A percentile compares a stretch with the other conserved stretches of the same genome.
These are phyloP conservation scores for Saturnispora zaruensis DNA, from an alignment of 805 yeast genomes.

Conservation along the genomic window DNA sequence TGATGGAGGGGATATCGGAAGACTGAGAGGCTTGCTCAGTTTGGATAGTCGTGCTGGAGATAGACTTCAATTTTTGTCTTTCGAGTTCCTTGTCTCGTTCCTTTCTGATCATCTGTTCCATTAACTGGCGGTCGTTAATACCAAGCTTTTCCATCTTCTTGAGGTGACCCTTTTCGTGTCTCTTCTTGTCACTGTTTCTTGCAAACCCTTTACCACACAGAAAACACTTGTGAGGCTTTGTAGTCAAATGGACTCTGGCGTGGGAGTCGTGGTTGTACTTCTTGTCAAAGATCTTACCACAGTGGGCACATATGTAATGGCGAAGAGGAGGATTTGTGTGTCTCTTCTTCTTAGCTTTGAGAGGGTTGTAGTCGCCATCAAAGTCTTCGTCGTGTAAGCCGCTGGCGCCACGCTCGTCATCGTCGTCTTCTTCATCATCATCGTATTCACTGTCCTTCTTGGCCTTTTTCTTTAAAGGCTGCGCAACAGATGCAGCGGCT, in stretches of 20 bases:
- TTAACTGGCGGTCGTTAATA: slow-evolving; percentile 6
- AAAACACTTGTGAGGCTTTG: slow-evolving; percentile 13
- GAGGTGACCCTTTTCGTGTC: slow-evolving; percentile 14
- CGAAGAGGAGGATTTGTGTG: not conserved
- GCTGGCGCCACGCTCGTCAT: not conserved
- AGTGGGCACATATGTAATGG: slow-evolving; percentile 11
- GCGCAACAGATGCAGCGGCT: slow-evolving; percentile 5
- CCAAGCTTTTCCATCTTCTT: slow-evolving; percentile 9
- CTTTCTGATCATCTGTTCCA: slow-evolving; percentile 10
- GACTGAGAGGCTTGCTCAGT: not conserved
- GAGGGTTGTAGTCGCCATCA: slow-evolving; percentile 5
- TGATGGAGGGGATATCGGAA: slow-evolving; percentile 5
- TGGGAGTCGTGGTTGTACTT: slow-evolving; percentile 16
- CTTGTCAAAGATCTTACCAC: slow-evolving; percentile 14
- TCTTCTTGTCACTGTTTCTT: slow-evolving; percentile 13
- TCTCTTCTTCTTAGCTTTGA: not conserved
- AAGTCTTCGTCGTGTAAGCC: not conserved
- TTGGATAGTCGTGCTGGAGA: slow-evolving; percentile 6
- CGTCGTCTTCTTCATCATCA: not conserved
- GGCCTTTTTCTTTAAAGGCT: not conserved
- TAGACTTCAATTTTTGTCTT: slow-evolving; percentile 7
- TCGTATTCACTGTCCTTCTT: not conserved
- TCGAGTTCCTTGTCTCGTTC: slow-evolving; percentile 10
- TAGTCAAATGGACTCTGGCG: slow-evolving; percentile 12
- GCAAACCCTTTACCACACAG: slow-evolving; percentile 15